A percentile compares a stretch with the other conserved stretches of the same genome.
Evolutionary conservation across 345 rosid genomes (phyloP).

Genomic region (Tarenaya hassleriana): DNA sequence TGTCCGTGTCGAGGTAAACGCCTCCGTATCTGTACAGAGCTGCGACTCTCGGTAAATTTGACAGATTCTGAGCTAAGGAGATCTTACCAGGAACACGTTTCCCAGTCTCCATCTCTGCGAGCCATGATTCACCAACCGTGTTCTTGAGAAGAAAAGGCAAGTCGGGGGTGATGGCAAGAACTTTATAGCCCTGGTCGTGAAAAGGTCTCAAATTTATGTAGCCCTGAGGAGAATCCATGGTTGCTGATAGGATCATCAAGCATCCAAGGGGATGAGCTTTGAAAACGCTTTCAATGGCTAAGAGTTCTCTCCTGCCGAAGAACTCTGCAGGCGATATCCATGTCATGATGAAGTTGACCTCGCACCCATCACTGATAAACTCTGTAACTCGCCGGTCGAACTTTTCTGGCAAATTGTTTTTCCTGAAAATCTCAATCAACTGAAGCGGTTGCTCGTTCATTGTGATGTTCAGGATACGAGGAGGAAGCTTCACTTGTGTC

Average conservation of each 20-base stretch:
- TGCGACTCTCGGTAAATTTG: conserved; percentile 55
- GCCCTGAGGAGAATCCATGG: conserved; percentile 48
- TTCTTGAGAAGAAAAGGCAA: conserved; percentile 38
- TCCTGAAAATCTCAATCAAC: conserved; percentile 10
- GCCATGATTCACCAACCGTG: conserved; percentile 59
- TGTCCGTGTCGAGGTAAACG: conserved; percentile 61
- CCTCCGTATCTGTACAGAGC: conserved; percentile 60
- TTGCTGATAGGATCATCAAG: conserved; percentile 47
- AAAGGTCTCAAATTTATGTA: conserved; percentile 40
- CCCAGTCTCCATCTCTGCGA: conserved; percentile 40
- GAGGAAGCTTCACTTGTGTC: no score
- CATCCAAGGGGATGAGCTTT: conserved; percentile 47
- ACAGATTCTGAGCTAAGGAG: conserved; percentile 49
- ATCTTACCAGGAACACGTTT: conserved; percentile 49
- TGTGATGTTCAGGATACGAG: no score
- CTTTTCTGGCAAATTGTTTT: conserved; percentile 20
- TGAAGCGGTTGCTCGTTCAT: conserved; percentile 26
- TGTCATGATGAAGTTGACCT: conserved; percentile 51
- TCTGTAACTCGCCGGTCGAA: conserved; percentile 29
- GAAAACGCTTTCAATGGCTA: conserved; percentile 46
- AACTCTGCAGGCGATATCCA: conserved; percentile 53
- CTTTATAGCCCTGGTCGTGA: conserved; percentile 36
- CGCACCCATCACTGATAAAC: conserved; percentile 41
- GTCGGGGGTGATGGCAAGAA: conserved; percentile 47
- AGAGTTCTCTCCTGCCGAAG: conserved; percentile 46